Percentiles rank a stretch among this genome's conserved stretches.
Conservation (phyloP, 805 yeast genomes). For the Saccharomycopsis babjevae region DNA sequence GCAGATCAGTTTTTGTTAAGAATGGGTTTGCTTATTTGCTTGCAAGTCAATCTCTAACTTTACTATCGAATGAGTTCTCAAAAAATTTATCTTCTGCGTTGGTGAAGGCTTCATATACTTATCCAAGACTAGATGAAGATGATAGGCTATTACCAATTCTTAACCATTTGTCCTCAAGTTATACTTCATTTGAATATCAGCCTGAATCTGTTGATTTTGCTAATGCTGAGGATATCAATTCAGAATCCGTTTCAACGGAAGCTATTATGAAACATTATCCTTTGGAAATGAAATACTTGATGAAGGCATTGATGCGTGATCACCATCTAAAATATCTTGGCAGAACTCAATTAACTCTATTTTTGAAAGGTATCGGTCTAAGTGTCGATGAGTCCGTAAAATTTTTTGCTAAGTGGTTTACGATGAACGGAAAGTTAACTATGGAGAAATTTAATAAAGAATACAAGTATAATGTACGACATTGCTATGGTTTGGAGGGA, state of each 20-base stretch:
- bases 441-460: slow-evolving; percentile 78
- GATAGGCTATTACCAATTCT: slow-evolving; percentile 80
- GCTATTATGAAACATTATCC: slow-evolving; percentile 63
- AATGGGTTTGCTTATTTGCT: slow-evolving; percentile 67
- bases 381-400: slow-evolving; percentile 76
- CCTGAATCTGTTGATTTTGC: slow-evolving; percentile 20
- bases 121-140: slow-evolving; percentile 85
- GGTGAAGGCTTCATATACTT: slow-evolving; percentile 57
- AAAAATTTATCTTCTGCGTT: slow-evolving; percentile 42
- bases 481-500: slow-evolving; percentile 88
- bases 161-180: slow-evolving; percentile 66
- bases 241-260: slow-evolving; percentile 46
- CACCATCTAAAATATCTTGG: slow-evolving; percentile 77
- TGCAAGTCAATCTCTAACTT: slow-evolving; percentile 56
- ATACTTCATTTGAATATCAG: slow-evolving; percentile 42
- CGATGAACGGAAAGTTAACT: slow-evolving; percentile 42
- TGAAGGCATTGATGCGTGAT: slow-evolving; percentile 44
- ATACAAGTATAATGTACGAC: slow-evolving; percentile 80
- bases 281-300: slow-evolving; percentile 62
- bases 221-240: slow-evolving; percentile 42
- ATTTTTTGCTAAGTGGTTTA: slow-evolving; percentile 74
- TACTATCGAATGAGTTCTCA: slow-evolving; percentile 61
- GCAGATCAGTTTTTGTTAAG: slow-evolving; percentile 57
- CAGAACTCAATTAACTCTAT: slow-evolving; percentile 76
- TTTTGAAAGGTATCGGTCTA: slow-evolving; percentile 84